Conservation (phyloP, 371 early-diverging fungal species). For the Sporodiniella umbellata region DNA sequence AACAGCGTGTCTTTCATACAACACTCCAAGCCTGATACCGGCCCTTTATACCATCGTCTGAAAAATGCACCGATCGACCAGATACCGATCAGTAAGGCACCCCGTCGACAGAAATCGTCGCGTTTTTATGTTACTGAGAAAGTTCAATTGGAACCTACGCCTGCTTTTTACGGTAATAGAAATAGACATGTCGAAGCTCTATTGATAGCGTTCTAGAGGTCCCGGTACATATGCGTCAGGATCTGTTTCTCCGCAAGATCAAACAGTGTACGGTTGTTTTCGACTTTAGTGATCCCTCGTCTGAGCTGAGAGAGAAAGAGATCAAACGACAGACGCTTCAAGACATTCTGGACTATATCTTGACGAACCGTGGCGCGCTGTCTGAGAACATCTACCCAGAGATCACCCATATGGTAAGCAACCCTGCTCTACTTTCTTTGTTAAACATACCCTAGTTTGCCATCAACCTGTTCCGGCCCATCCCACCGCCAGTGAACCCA, state of each 20-base stretch:
- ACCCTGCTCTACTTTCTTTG: not conserved
- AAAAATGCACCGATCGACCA: constrained; percentile 78
- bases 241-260: constrained; percentile 82
- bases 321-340: constrained; percentile 86
- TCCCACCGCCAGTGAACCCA: constrained; percentile 92
- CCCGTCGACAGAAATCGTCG: constrained; percentile 79
- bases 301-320: constrained; percentile 88
- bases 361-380: constrained; percentile 78
- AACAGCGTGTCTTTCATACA: constrained; percentile 25
- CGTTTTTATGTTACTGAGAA: constrained; percentile 80
- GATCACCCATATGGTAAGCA: constrained; percentile 82
- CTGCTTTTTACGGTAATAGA: constrained; percentile 66
- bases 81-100: constrained; percentile 78
- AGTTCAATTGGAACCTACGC: constrained; percentile 73
- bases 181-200: too few species aligned
- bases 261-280: constrained; percentile 86
- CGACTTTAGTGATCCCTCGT: constrained; percentile 86
- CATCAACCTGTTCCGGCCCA: constrained; percentile 87
- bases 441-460: constrained; percentile 59
- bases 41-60: constrained; percentile 63
- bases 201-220: too few species aligned
- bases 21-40: constrained; percentile 59
- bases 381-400: constrained; percentile 86
- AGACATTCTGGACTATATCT: constrained; percentile 89
- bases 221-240: constrained; percentile 65